These are phyloP conservation scores for Apiospora hydei DNA, from an alignment of 2,329 filamentous ascomycete genomes.

Conservation along the genomic window DNA sequence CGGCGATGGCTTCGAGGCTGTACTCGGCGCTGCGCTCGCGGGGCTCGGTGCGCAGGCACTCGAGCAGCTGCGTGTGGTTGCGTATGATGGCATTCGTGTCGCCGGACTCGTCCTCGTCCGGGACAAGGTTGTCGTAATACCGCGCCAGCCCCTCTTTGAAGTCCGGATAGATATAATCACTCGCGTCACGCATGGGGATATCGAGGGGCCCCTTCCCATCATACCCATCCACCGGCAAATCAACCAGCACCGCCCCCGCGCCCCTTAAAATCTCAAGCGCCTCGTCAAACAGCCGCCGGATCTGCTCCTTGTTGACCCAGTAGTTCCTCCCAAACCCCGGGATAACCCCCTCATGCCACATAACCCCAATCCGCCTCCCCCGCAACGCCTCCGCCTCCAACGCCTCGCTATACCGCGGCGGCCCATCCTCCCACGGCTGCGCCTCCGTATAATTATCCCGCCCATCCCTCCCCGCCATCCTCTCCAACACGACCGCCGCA, in stretches of 20 bases:
- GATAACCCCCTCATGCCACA: slow-evolving; percentile 28
- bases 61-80: slow-evolving; percentile 22
- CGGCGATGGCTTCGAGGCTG: slow-evolving; percentile 39
- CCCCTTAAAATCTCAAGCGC: slow-evolving; percentile 27
- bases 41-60: slow-evolving; percentile 25
- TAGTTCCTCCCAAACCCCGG: not conserved
- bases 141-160: slow-evolving; percentile 25
- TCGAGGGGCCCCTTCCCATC: not conserved
- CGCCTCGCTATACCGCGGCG: slow-evolving; percentile 63
- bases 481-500: slow-evolving; percentile 62
- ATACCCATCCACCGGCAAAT: slow-evolving; percentile 19
- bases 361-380: slow-evolving; percentile 65
- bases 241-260: slow-evolving; percentile 30
- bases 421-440: slow-evolving; percentile 55
- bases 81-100: slow-evolving; percentile 21
- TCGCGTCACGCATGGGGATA: slow-evolving; percentile 1
- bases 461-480: slow-evolving; percentile 60
- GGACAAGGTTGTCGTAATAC: slow-evolving; percentile 26
- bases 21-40: slow-evolving; percentile 38
- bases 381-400: slow-evolving; percentile 57
- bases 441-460: slow-evolving; percentile 64
- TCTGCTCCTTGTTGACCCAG: slow-evolving; percentile 23
- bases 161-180: slow-evolving; percentile 27
- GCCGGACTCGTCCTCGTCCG: not conserved
- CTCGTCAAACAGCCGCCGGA: slow-evolving; percentile 29